Conservation (phyloP, 78 protist species). For the Dictyostelium firmibasis region DNA sequence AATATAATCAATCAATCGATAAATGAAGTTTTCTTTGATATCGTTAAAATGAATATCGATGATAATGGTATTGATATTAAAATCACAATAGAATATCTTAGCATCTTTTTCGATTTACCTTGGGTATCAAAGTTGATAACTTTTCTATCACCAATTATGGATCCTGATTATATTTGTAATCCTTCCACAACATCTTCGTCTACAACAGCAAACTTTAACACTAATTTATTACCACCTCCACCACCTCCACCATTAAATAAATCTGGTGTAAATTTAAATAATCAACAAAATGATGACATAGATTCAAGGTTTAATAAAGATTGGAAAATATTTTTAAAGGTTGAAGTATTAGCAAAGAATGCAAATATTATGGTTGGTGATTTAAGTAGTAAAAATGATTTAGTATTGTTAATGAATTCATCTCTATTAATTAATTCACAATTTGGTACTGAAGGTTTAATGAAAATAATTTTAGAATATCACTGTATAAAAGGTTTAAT, state of each 20-base stretch:
- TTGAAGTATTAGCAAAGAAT: background rate
- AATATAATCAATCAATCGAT: background rate
- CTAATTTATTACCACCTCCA: background rate
- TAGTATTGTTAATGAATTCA: constrained; percentile 28
- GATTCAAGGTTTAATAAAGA: background rate
- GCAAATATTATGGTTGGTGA: constrained; percentile 66
- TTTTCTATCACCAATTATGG: constrained; percentile 41
- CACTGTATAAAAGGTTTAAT: constrained; percentile 26
- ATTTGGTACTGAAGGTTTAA: constrained; percentile 38
- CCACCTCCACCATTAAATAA: background rate
- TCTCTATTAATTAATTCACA: background rate
- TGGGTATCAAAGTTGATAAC: constrained; percentile 39
- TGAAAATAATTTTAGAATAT: constrained; percentile 21
- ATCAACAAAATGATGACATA: background rate
- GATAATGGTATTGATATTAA: background rate
- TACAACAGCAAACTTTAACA: background rate
- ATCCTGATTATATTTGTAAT: constrained; percentile 14
- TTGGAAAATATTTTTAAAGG: constrained; percentile 20
- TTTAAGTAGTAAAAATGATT: background rate
- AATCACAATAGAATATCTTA: background rate
- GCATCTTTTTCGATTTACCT: constrained; percentile 34
- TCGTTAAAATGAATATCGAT: background rate
- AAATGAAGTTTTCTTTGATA: background rate
- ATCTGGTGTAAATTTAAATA: background rate
- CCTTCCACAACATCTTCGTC: background rate